Percentiles rank a stretch among this genome's conserved stretches.
These are phyloP conservation scores for Colletotrichum cordylinicola DNA, from an alignment of 2,329 filamentous ascomycete genomes.

Conservation along the genomic window DNA sequence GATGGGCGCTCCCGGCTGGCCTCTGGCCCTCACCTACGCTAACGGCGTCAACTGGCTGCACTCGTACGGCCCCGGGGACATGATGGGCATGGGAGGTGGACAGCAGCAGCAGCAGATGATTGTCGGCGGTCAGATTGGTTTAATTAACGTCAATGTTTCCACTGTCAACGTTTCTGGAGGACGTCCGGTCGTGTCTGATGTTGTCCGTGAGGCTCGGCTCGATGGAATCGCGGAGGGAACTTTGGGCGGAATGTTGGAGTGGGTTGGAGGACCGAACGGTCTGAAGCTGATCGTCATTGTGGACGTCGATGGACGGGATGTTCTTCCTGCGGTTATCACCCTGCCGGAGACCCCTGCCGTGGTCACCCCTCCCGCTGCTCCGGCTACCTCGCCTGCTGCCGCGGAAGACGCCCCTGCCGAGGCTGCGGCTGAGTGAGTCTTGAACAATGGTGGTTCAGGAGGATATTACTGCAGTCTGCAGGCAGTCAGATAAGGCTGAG, in stretches of 20 bases:
- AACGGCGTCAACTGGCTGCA: conserved; percentile 10
- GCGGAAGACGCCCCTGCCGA: not conserved
- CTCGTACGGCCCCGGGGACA: not conserved
- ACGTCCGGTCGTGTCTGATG: not conserved
- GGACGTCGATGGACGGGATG: not conserved
- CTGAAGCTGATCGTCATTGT: conserved; percentile 10
- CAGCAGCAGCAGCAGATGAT: not conserved
- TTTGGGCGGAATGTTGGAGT: not conserved
- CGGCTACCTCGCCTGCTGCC: not conserved
- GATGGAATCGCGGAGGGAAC: not conserved
- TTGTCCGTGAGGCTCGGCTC: not conserved
- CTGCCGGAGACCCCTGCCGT: not conserved
- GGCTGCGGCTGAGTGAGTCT: not conserved
- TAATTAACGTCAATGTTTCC: not conserved
- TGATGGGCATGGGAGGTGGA: not conserved
- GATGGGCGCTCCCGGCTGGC: not conserved
- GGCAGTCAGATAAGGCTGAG: too few species aligned
- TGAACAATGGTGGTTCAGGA: too few species aligned
- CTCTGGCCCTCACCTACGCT: not conserved
- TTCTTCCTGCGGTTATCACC: not conserved
- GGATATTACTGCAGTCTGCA: too few species aligned
- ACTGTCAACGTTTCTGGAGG: not conserved
- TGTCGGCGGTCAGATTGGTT: not conserved
- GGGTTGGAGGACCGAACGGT: not conserved
- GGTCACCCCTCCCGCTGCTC: rapidly evolving